Evolutionary conservation across 805 yeast species (phyloP), one percentile per base, ranked within the genome.

Genomic region (Ogataea minuta): DNA sequence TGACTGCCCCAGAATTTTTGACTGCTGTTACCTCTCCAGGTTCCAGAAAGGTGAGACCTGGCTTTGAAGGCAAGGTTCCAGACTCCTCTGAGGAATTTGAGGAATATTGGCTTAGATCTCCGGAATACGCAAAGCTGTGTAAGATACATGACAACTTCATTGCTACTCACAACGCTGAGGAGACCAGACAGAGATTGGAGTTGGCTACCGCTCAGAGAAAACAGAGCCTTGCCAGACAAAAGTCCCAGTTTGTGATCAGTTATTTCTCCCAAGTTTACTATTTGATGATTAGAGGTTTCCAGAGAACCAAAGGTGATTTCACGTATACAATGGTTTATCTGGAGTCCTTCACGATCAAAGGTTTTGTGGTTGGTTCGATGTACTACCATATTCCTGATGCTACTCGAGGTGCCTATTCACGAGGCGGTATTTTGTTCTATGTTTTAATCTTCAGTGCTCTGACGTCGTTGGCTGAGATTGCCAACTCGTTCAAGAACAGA

Each of bases 21-120:
- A 80, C 86, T 13, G 71, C 84, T 4, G 72, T 80, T 36, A 81
- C 87, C 14, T 82, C 79, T 57, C 84, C 82, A n/a, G 71, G 70
- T 19, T 84, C 79, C 43, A 71, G 85, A 64, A 56, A 56, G n/a
- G 44, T 66, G 17, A 61, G 57, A 36, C 66, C 68, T 11, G 85
- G 82, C 10, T 70, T 48, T 44, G 79, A 75, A 52, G 59, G 60
- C 30, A 67, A 59, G 41, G 75, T 78, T 13, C 86, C 87, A 16
- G 57, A 66, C 40, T 69, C 79, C n/a, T 71, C 84, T 10, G 59
- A 61, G 14, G 84, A 80, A 46, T 79, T 80, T 51, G 81, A 78
- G 56, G 54, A 57, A n/a, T 70, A 67, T 52, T 80, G 87, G 87
- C 63, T 64, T 44, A 62, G 65, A 13, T 79, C 86, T 4, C 70